Evolutionary conservation across 805 yeast genomes (phyloP).

Genomic region (Candida michaelii): DNA sequence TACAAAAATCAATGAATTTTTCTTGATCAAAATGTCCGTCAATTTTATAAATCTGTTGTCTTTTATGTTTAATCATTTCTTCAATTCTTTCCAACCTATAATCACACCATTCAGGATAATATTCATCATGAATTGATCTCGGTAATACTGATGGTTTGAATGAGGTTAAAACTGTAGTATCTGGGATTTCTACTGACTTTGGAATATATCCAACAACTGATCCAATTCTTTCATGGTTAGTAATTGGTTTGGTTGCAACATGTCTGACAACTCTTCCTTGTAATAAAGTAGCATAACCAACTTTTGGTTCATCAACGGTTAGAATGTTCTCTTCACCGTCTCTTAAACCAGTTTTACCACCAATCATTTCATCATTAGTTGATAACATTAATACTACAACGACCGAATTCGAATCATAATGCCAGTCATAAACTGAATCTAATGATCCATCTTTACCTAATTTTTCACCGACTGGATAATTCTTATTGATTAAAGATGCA

Average conservation of each 20-base stretch:
- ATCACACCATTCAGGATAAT: slow-evolving; percentile 33
- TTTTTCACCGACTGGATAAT: slow-evolving; percentile 13
- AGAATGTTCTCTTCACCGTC: slow-evolving; percentile 17
- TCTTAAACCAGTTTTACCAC: slow-evolving; percentile 18
- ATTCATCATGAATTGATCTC: slow-evolving; percentile 28
- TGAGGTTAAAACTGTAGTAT: slow-evolving; percentile 40
- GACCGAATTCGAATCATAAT: slow-evolving; percentile 18
- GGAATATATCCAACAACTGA: slow-evolving; percentile 45
- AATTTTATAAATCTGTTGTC: slow-evolving; percentile 10
- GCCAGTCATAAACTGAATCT: slow-evolving; percentile 17
- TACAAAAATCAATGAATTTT: slow-evolving; percentile 29
- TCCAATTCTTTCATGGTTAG: slow-evolving; percentile 43
- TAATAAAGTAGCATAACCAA: slow-evolving; percentile 22
- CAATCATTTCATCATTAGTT: slow-evolving; percentile 16
- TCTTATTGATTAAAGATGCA: slow-evolving; percentile 18
- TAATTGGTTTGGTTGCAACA: slow-evolving; percentile 22
- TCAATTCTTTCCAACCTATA: slow-evolving; percentile 28
- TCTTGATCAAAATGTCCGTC: slow-evolving; percentile 35
- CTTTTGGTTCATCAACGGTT: slow-evolving; percentile 20
- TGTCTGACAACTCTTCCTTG: slow-evolving; percentile 26
- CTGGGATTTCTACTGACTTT: slow-evolving; percentile 33
- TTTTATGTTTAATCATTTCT: slow-evolving; percentile 18
- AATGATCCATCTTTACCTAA: slow-evolving; percentile 9
- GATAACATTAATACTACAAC: slow-evolving; percentile 18
- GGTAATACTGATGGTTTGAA: slow-evolving; percentile 40